These are phyloP conservation scores for Xylaria nigripes DNA, from an alignment of 495 filamentous ascomycete species.

Conservation along the genomic window DNA sequence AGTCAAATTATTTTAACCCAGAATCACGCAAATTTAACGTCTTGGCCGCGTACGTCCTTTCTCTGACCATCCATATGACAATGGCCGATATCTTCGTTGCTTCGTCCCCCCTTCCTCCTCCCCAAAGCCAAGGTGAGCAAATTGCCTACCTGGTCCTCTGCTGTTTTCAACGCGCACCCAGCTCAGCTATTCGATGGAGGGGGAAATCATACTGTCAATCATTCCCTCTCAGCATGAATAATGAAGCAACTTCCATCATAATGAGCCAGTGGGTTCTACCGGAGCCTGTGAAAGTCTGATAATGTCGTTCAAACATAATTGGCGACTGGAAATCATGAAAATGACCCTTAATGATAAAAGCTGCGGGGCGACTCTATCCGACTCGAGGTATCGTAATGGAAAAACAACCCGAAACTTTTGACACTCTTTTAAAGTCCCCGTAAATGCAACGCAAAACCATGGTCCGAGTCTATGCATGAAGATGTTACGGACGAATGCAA, in stretches of 20 bases:
- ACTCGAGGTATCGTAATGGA: slow-evolving; percentile 36
- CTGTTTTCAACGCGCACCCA: background rate
- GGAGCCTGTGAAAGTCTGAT: slow-evolving; percentile 3
- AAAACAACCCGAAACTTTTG: slow-evolving; percentile 34
- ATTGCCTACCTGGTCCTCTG: background rate
- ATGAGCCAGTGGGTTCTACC: background rate
- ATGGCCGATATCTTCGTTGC: background rate
- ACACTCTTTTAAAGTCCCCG: slow-evolving; percentile 36
- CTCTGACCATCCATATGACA: background rate
- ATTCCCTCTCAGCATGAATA: background rate
- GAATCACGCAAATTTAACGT: background rate
- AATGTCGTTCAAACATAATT: slow-evolving; percentile 20
- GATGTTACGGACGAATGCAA: slow-evolving; percentile 28
- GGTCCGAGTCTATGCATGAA: slow-evolving; percentile 30
- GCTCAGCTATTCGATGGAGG: background rate
- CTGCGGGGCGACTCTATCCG: slow-evolving; percentile 21
- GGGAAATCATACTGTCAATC: background rate
- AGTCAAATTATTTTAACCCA: background rate
- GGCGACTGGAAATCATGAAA: slow-evolving; percentile 13
- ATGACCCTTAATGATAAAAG: slow-evolving; percentile 21
- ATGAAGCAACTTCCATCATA: slow-evolving; percentile 1
- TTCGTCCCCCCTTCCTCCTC: background rate
- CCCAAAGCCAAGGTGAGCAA: background rate
- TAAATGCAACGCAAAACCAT: slow-evolving; percentile 38
- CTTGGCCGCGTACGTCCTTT: background rate